Conservation (phyloP, 2,329 filamentous ascomycete species). For the Xylariaceae sp. region DNA sequence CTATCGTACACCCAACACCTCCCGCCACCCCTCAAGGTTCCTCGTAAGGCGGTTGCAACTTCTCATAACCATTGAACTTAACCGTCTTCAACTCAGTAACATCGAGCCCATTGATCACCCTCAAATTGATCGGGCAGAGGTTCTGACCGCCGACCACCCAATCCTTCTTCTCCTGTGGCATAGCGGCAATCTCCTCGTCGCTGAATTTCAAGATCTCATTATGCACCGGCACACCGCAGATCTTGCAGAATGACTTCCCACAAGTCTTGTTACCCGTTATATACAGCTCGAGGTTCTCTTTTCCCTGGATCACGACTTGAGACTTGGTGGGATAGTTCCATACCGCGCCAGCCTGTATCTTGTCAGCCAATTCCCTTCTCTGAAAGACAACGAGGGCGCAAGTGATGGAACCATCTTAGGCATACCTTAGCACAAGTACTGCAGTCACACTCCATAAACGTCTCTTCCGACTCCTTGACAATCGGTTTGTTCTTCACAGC, state of each 20-base stretch:
- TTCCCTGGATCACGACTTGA: conserved; percentile 39
- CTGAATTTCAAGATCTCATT: conserved; percentile 29
- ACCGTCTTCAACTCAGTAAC: conserved; percentile 19
- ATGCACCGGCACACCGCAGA: conserved; percentile 42
- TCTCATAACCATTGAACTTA: conserved; percentile 15
- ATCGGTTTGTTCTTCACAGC: conserved; percentile 41
- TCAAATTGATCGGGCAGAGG: conserved; percentile 27
- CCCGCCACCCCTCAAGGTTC: conserved; percentile 19
- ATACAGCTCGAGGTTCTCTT: conserved; percentile 39
- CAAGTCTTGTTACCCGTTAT: conserved; percentile 30
- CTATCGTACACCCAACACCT: background rate
- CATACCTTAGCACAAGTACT: conserved; percentile 38
- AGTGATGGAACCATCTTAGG: background rate
- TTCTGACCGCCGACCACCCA: conserved; percentile 12
- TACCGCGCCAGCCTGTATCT: conserved; percentile 36
- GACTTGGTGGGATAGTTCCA: conserved; percentile 42
- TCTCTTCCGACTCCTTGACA: conserved; percentile 31
- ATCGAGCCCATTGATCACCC: conserved; percentile 21
- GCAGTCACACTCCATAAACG: conserved; percentile 45
- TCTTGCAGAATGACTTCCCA: conserved; percentile 46
- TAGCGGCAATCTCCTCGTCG: conserved; percentile 33
- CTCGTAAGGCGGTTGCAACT: conserved; percentile 33
- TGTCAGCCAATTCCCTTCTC: background rate
- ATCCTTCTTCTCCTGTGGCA: conserved; percentile 26
- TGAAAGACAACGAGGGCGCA: too few species aligned